Evolutionary conservation across 1,284 basidiomycete genomes (phyloP).

Genomic region (Ustilago trichophora): DNA sequence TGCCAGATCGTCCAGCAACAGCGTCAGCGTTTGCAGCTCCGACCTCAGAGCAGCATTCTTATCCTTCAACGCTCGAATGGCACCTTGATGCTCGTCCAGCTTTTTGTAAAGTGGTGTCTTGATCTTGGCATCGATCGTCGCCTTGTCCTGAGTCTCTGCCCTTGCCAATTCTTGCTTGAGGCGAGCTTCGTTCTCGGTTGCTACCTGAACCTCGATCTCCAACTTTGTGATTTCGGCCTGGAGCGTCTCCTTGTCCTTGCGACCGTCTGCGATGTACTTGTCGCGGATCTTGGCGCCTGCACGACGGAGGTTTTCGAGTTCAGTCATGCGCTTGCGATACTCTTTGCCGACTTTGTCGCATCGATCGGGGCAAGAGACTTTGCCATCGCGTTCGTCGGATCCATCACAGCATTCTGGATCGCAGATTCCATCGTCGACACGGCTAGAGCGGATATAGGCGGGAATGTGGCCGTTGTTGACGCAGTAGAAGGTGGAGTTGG

Average conservation of each 20-base stretch:
- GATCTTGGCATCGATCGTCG: constrained; percentile 72
- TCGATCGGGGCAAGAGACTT: constrained; percentile 76
- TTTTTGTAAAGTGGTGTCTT: constrained; percentile 81
- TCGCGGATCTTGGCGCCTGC: constrained; percentile 87
- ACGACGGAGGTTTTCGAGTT: constrained; percentile 79
- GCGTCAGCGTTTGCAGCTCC: constrained; percentile 80
- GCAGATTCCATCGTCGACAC: constrained; percentile 97
- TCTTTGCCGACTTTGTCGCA: constrained; percentile 81
- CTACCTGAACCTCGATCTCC: constrained; percentile 75
- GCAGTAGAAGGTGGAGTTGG: constrained; percentile 81
- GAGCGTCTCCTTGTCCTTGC: constrained; percentile 71
- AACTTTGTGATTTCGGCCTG: constrained; percentile 66
- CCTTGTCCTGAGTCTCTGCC: constrained; percentile 52
- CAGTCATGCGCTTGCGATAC: constrained; percentile 75
- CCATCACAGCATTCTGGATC: constrained; percentile 96
- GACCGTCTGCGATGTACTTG: constrained; percentile 82
- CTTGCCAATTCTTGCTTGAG: constrained; percentile 36
- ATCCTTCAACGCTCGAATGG: constrained; percentile 78
- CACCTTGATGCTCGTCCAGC: constrained; percentile 77
- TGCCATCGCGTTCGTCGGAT: constrained; percentile 79
- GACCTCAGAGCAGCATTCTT: constrained; percentile 78
- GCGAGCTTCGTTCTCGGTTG: constrained; percentile 60
- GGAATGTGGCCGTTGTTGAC: constrained; percentile 88
- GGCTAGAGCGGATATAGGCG: constrained; percentile 77
- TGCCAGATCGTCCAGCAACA: constrained; percentile 83